Base-by-base conservation (phyloP, 192 early-diverging fungal genomes). In the Rhizophagus clarus region DNA sequence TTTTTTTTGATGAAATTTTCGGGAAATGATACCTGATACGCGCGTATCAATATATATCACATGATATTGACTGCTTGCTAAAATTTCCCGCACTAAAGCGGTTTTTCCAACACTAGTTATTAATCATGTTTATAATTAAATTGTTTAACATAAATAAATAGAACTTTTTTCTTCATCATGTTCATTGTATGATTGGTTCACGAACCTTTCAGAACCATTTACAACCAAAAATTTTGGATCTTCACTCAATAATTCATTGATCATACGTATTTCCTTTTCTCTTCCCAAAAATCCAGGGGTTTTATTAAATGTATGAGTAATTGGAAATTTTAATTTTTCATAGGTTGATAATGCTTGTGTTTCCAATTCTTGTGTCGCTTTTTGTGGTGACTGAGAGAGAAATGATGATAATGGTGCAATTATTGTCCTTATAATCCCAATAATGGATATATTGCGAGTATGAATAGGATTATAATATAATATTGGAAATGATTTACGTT, bases 101-200 rank as follows among this genome's bases (percentile, higher is more conserved):
- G 69, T 71, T 37, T 71, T 71, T 37, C 69, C 69, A 17, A 71
- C 69, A 37, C 69, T 71, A 28, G 9, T 69, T 31, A 69, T 11
- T 40, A 40, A 26, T 29, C 17, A 15, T 8, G 5, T 20, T 37
- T 17, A 29, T 34, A 11, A 28, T 34, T 69, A 12, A 69, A 29
- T 29, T 29, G 67, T 11, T 37, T 17, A 12, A 29, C 9, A 32
- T 29, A 26, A 34, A 15, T 10, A 28, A 8, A 68, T 12, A 28
- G 5, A 29, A 32, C n/a, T 70, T 15, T 34, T 71, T 11, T 1
- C 9, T 8, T 20, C 37, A 40, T 7, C 8, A 40, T 40, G 8
- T 40, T 40, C 37, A 40, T 40, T 7, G 37, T 40, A 7, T 40
- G 37, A n/a, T 40, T 40, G 37, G 34, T 24, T 71, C 24, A 40